Evolutionary conservation across 352 stramenopile genomes (phyloP).

Genomic region (Pelagophyceae sp.): DNA sequence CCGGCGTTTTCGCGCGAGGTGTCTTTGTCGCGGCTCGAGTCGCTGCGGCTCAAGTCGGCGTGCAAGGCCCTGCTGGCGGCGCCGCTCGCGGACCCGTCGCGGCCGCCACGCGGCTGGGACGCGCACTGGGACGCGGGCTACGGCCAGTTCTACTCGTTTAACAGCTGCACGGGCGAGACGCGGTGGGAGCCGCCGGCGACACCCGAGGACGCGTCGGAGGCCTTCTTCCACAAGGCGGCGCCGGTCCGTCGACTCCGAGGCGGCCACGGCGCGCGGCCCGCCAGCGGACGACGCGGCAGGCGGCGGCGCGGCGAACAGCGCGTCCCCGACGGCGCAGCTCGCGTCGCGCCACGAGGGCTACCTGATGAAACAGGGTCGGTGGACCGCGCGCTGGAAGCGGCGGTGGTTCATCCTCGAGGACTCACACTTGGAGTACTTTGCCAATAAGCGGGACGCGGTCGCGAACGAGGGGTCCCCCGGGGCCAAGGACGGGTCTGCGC

Average conservation of each 20-base stretch:
- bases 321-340: neutral
- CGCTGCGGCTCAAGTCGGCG: too few species aligned
- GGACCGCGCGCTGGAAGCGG: neutral
- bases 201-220: neutral
- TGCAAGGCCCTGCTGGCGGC: too few species aligned
- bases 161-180: neutral
- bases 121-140: neutral
- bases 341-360: neutral
- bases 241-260: neutral
- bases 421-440: neutral
- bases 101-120: neutral
- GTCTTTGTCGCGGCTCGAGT: too few species aligned
- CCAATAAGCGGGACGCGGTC: too few species aligned
- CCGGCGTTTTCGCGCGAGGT: too few species aligned
- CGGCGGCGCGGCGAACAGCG: neutral
- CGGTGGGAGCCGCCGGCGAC: neutral
- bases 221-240: neutral
- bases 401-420: constrained; percentile 2
- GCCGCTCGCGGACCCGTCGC: too few species aligned
- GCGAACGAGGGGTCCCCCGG: too few species aligned
- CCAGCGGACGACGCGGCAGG: too few species aligned
- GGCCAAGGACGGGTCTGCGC: too few species aligned
- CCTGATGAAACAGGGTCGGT: neutral
- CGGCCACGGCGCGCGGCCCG: too few species aligned
- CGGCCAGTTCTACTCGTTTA: neutral